Base-by-base conservation (phyloP, 1,139 yeast genomes). In the Meyerozyma athensensis region DNA sequence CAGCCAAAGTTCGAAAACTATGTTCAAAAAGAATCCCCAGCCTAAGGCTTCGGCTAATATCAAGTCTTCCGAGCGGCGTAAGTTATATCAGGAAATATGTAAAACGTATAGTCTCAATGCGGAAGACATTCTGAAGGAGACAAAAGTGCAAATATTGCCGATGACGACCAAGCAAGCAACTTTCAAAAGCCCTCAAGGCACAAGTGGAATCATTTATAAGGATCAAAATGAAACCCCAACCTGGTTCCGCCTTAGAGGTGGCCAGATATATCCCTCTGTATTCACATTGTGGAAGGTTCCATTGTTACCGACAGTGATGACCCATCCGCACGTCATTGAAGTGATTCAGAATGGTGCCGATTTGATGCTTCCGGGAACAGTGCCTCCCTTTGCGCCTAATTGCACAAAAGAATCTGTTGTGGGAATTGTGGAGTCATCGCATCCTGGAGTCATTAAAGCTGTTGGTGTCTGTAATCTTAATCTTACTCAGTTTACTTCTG, bases 361-460 rank as follows among this genome's bases (percentile, higher is more conserved):
- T 55, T 67, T 92, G 49, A 90, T 92, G 97, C 68, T 86, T 24
- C 94, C 96, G 1, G 98, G 98, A 0, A 79, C 92, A 3, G 67
- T 85, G 5, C 85, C 87, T 0, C 96, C 96, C 0, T 81, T 84
- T 50, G 87, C 83, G 35, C 36, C 47, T 0, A 42, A 68, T 30
- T 53, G 77, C 4, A 52, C 49, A 2, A 61, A 60, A 37, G 90
- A 82, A 1, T 51, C 71, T 0, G 56, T 82, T n/a, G 96, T 86
- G 13, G 96, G 86, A 0, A 70, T 92, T 24, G 86, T 81, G 0
- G 75, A 77, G 43, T 65, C 68, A 26, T 65, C 71, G n/a, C 53
- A 67, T 18, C 95, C 95, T 0, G 58, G 72, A 2, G 81, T 83
- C 10, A 72, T 81, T 0, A 71, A 79, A 52, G 97, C 96, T 0